Evolutionary conservation across 352 stramenopile genomes (phyloP), one percentile per base, ranked within the genome.

Genomic region (Phytophthora sojae): DNA sequence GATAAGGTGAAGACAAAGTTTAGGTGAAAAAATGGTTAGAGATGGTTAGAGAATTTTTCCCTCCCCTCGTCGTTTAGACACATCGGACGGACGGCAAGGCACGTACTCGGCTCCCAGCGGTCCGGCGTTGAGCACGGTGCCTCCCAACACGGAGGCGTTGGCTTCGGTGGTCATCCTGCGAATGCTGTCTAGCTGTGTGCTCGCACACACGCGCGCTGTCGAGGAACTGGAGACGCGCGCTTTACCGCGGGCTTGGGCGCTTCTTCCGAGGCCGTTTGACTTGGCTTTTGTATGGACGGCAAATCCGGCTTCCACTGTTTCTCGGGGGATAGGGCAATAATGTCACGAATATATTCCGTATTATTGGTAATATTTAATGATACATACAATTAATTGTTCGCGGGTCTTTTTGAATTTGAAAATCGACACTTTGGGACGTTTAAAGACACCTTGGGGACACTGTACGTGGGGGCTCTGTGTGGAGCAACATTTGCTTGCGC

Each of bases 71-170:
- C 4, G 4, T n/a, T n/a, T 19, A 26, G n/a, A 17, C 35, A 44
- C 35, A 44, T 44, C 35, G 35, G 9, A n/a, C 35, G 35, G 35
- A 17, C 35, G 35, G 58, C 23, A 26, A 25, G 14, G 35, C 8
- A 76, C 69, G 59, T 89, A 86, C 72, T 86, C 86, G 64, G 80
- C 82, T 69, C 86, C 86, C 55, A 80, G 80, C 29, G 86, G 86
- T 39, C 86, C 86, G 32, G 86, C 84, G 30, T 76, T 79, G 23
- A 90, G 76, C 71, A 90, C 82, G 30, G 80, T 87, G 35, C 82
- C 82, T 63, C 86, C 86, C 47, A 94, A 71, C 11, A 89, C 79
- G 57, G 81, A 88, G 69, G 77, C 50, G 61, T 66, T 85, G 19
- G 42, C 71, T 71, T 81, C 66, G 21, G 65, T 78, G 32, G 64